These are phyloP conservation scores for Epichloe festucae DNA, from an alignment of 2,329 filamentous ascomycete species.

Conservation along the genomic window DNA sequence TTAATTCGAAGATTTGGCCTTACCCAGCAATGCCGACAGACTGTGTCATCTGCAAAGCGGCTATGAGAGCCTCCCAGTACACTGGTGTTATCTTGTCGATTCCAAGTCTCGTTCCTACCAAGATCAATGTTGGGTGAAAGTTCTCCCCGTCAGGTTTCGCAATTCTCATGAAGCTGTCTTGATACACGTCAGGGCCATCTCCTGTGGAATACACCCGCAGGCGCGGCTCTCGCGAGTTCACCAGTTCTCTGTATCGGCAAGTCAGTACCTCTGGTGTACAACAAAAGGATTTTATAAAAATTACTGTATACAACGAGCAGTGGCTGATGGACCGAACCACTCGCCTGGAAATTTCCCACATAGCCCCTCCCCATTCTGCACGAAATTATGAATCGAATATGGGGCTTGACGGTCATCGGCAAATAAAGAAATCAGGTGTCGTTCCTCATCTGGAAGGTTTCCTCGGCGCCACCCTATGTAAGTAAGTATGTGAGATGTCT, in stretches of 20 bases:
- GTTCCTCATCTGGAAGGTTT: constrained; percentile 45
- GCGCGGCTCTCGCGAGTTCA: constrained; percentile 48
- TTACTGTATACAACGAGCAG: constrained; percentile 85
- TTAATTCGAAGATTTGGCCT: constrained; percentile 14
- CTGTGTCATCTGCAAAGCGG: constrained; percentile 73
- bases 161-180: constrained; percentile 71
- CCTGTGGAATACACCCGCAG: constrained; percentile 80
- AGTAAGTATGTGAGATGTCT: constrained; percentile 4
- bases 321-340: constrained; percentile 98
- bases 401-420: constrained; percentile 76
- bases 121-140: constrained; percentile 75
- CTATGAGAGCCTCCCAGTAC: constrained; percentile 88
- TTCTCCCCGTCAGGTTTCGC: constrained; percentile 51
- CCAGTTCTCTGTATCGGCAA: constrained; percentile 49
- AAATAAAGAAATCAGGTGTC: constrained; percentile 63
- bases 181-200: constrained; percentile 84
- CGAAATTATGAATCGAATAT: constrained; percentile 92
- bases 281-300: constrained; percentile 16
- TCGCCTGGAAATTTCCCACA: constrained; percentile 94
- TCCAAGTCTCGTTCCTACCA: constrained; percentile 79
- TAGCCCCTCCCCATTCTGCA: constrained; percentile 74
- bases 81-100: constrained; percentile 91
- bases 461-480: constrained; percentile 60
- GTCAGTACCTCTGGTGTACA: not conserved
- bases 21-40: constrained; percentile 95